Base-by-base conservation (phyloP, 2,329 filamentous ascomycete species). In the Incumbomyces lentus region DNA sequence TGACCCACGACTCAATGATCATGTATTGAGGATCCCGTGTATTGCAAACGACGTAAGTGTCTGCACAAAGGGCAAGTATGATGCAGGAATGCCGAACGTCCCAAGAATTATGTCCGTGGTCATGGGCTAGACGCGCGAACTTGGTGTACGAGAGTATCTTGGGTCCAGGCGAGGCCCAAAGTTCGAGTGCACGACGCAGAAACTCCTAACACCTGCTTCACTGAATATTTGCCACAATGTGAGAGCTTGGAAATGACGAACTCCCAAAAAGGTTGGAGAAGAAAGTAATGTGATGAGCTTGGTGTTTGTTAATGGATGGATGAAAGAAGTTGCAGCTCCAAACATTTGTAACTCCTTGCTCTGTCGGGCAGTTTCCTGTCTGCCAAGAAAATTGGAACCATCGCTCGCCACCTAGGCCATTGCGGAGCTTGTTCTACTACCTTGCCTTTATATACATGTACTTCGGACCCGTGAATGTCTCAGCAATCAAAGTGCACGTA, bases 391-490 rank as follows among this genome's bases (percentile, higher is more conserved):
- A 29, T 18, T 30, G 16, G 22, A 18, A 18, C 14, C 16, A 18
- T 18, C 41, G 16, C 31, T 44, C 33, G 32, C 40, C 40, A 42
- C 40, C 40, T 14, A 33, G 36, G 36, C 41, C 31, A 35, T 18
- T 31, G 26, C 36, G 6, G 17, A 30, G 11, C 41, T 35, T 44
- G 22, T 26, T 44, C 31, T 44, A 13, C 31, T 13, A 31, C 41
- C 16, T 6, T 44, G 41, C 31, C 41, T 35, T 33, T 44, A 44
- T 44, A 14, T 44, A 44, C 41, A 44, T 44, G 33, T 44, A 22
- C 32, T 17, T 32, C 40, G 11, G 10, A 17, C 36, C 22, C 22
- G 22, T 26, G 22, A 26, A 26, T 26, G 22, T 26, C 22, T 26
- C 22, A 26, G 22, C 22, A 26, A 36, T 26, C 36, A 16, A 44